Evolutionary conservation across 73 alveolate species (phyloP).

Genomic region (Stentor roeselii): DNA sequence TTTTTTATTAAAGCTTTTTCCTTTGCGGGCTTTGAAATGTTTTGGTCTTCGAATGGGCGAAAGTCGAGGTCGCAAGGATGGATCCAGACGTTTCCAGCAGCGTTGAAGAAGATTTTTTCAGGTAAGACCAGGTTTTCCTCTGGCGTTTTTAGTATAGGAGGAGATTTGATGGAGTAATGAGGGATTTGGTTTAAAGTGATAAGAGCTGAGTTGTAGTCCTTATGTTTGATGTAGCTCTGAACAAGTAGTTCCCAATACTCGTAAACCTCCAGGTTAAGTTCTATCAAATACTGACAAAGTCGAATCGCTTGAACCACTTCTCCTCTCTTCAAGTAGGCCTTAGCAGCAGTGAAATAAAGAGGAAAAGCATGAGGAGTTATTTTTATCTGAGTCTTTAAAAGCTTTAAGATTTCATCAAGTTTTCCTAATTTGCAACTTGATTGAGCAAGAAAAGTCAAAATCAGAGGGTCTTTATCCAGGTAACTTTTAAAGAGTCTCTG

Average conservation of each 20-base stretch:
- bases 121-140: background rate
- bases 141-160: background rate
- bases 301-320: slow-evolving; percentile 51
- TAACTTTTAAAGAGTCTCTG: slow-evolving; percentile 27
- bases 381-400: slow-evolving; percentile 42
- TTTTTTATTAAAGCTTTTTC: slow-evolving; percentile 35
- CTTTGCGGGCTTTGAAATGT: slow-evolving; percentile 1
- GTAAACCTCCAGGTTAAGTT: slow-evolving; percentile 54
- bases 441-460: slow-evolving; percentile 39
- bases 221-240: slow-evolving; percentile 49
- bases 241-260: slow-evolving; percentile 62
- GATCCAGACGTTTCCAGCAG: slow-evolving; percentile 29
- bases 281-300: slow-evolving; percentile 51
- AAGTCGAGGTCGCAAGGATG: slow-evolving; percentile 44
- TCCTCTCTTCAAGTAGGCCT: slow-evolving; percentile 48
- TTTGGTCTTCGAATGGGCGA: slow-evolving; percentile 30
- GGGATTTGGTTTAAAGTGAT: background rate
- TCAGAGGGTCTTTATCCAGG: slow-evolving; percentile 54
- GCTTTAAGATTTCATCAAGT: slow-evolving; percentile 40
- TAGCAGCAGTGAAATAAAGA: slow-evolving; percentile 45
- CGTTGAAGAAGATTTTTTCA: background rate
- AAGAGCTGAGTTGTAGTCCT: slow-evolving; percentile 39
- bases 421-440: slow-evolving; percentile 42
- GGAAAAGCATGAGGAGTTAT: slow-evolving; percentile 58
- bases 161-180: too few relatives aligned